Evolutionary conservation across 2,329 filamentous ascomycete species (phyloP).

Genomic region (Fusarium denticulatum): DNA sequence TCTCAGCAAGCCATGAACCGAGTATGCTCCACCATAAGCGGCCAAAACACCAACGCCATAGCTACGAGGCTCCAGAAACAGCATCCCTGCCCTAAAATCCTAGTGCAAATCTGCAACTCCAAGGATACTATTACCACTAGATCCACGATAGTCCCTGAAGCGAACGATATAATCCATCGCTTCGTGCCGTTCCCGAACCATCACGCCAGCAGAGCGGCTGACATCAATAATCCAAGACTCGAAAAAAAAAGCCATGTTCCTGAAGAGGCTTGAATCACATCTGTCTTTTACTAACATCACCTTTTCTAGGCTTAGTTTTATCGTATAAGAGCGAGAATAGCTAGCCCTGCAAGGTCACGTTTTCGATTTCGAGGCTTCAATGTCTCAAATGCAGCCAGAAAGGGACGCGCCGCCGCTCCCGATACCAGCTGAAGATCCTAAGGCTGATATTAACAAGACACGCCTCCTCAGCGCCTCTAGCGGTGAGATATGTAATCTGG

Average conservation of each 20-base stretch:
- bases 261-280: slow-evolving; percentile 15
- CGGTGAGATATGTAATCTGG: not conserved
- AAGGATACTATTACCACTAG: slow-evolving; percentile 21
- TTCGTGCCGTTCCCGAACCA: not conserved
- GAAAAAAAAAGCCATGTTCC: slow-evolving; percentile 6
- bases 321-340: not conserved
- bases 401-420: slow-evolving; percentile 16
- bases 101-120: slow-evolving; percentile 24
- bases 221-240: not conserved
- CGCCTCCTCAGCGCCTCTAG: not conserved
- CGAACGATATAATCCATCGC: not conserved
- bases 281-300: not conserved
- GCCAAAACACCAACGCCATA: not conserved
- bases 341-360: not conserved
- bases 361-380: slow-evolving; percentile 11
- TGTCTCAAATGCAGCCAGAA: slow-evolving; percentile 22
- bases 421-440: slow-evolving; percentile 25
- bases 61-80: not conserved
- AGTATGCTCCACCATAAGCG: not conserved
- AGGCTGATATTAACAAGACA: not conserved
- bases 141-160: slow-evolving; percentile 26
- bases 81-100: slow-evolving; percentile 3
- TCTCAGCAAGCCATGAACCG: not conserved
- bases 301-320: not conserved
- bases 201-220: not conserved